A percentile compares a stretch with the other conserved stretches of the same genome.
Evolutionary conservation across 805 yeast species (phyloP).

Genomic region (Candida awuae): DNA sequence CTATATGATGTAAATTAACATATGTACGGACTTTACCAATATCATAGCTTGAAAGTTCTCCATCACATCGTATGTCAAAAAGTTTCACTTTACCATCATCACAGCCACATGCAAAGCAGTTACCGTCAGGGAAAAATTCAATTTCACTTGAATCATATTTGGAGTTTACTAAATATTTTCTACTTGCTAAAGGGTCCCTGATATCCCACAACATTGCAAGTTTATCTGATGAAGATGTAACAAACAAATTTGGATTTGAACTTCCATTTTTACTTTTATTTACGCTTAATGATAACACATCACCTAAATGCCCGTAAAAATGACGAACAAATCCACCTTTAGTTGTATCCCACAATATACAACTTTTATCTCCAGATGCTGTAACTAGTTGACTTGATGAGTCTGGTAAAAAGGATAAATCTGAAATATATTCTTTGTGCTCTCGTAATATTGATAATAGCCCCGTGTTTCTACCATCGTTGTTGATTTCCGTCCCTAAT

Average conservation of each 20-base stretch:
- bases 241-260: slow-evolving; percentile 32
- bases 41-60: slow-evolving; percentile 49
- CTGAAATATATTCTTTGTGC: slow-evolving; percentile 76
- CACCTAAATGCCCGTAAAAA: slow-evolving; percentile 64
- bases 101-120: slow-evolving; percentile 64
- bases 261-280: slow-evolving; percentile 15
- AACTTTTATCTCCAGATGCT: slow-evolving; percentile 76
- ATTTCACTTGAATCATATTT: slow-evolving; percentile 55
- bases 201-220: slow-evolving; percentile 59
- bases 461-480: slow-evolving; percentile 13
- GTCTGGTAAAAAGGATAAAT: slow-evolving; percentile 53
- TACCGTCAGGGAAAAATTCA: slow-evolving; percentile 60
- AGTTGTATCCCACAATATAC: slow-evolving; percentile 71
- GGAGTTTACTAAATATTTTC: slow-evolving; percentile 43
- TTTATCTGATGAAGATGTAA: slow-evolving; percentile 65
- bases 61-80: slow-evolving; percentile 71
- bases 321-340: slow-evolving; percentile 46
- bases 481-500: slow-evolving; percentile 17
- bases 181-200: slow-evolving; percentile 33
- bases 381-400: slow-evolving; percentile 49
- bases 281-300: slow-evolving; percentile 46
- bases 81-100: slow-evolving; percentile 69
- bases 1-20: slow-evolving; percentile 6
- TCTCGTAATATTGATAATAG: slow-evolving; percentile 58
- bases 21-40: slow-evolving; percentile 15